Percentiles rank a stretch among this genome's conserved stretches.
Evolutionary conservation across 2,329 filamentous ascomycete species (phyloP).

Genomic region (Stachybotrys chartarum): DNA sequence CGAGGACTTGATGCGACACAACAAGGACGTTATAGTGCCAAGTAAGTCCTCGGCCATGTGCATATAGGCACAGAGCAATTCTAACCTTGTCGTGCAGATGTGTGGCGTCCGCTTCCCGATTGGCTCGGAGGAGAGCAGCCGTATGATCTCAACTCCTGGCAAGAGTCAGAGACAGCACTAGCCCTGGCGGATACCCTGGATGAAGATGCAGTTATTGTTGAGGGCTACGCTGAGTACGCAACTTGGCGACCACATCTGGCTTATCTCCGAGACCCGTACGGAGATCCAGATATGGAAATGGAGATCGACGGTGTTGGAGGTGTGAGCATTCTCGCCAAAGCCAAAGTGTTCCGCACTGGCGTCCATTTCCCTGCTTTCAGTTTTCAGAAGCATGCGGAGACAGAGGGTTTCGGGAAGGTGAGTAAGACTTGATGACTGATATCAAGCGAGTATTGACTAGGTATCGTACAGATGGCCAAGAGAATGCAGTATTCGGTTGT

Average conservation of each 20-base stretch:
- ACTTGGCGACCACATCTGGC: constrained; percentile 97
- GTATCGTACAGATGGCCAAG: constrained; percentile 72
- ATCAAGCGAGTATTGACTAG: constrained; percentile 6
- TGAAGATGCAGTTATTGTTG: constrained; percentile 96
- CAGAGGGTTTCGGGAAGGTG: constrained; percentile 97
- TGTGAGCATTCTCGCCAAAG: constrained; percentile 95
- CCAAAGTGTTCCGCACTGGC: constrained; percentile 86
- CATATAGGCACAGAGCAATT: not conserved
- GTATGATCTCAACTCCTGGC: constrained; percentile 98
- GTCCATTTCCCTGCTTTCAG: constrained; percentile 98
- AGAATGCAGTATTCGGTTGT: constrained; percentile 95
- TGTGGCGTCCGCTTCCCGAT: constrained; percentile 96
- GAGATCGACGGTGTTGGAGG: constrained; percentile 97
- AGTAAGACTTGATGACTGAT: not conserved
- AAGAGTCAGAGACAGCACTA: constrained; percentile 94
- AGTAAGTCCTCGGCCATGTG: constrained; percentile 58
- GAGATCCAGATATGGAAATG: constrained; percentile 99
- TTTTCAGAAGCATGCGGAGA: constrained; percentile 97
- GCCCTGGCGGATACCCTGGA: constrained; percentile 91
- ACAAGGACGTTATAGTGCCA: constrained; percentile 97
- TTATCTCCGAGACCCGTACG: constrained; percentile 92
- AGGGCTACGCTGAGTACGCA: constrained; percentile 97
- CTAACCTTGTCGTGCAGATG: constrained; percentile 52
- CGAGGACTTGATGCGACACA: constrained; percentile 96
- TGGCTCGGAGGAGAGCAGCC: constrained; percentile 98